These are phyloP conservation scores for Maudiozyma saulgeensis DNA, from an alignment of 805 yeast species.

Conservation along the genomic window DNA sequence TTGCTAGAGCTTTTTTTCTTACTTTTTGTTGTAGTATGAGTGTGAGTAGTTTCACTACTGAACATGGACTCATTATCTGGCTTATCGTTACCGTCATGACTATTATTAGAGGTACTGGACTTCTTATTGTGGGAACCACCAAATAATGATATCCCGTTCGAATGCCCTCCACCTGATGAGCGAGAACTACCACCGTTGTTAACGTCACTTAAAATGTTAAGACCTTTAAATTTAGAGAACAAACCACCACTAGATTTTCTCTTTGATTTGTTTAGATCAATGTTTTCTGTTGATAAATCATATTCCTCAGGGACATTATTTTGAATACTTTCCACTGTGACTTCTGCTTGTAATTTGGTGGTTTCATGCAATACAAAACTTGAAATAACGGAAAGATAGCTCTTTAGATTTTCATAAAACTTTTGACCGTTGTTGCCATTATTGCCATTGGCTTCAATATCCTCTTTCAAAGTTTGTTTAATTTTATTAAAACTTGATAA, in stretches of 20 bases:
- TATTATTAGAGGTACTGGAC: background rate
- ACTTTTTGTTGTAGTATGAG: background rate
- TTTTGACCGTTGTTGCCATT: slow-evolving; percentile 29
- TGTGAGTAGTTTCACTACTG: slow-evolving; percentile 4
- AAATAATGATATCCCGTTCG: slow-evolving; percentile 1
- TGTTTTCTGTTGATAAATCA: slow-evolving; percentile 52
- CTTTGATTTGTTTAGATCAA: slow-evolving; percentile 36
- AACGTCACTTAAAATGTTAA: slow-evolving; percentile 2
- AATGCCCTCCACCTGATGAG: background rate
- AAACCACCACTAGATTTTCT: slow-evolving; percentile 40
- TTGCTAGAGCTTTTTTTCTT: background rate
- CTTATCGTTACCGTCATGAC: slow-evolving; percentile 5
- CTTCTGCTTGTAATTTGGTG: slow-evolving; percentile 64
- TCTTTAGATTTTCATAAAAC: slow-evolving; percentile 36
- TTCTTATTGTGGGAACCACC: background rate
- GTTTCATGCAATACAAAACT: slow-evolving; percentile 68
- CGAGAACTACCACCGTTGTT: background rate
- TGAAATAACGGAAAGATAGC: slow-evolving; percentile 45
- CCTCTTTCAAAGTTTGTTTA: slow-evolving; percentile 34
- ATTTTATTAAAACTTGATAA: slow-evolving; percentile 25
- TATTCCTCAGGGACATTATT: slow-evolving; percentile 62
- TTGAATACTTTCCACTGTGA: slow-evolving; percentile 83
- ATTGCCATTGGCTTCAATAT: slow-evolving; percentile 16
- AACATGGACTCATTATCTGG: slow-evolving; percentile 6
- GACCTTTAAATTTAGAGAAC: slow-evolving; percentile 31